These are phyloP conservation scores for Cytospora piceae DNA, from an alignment of 2,329 filamentous ascomycete species.

Conservation along the genomic window DNA sequence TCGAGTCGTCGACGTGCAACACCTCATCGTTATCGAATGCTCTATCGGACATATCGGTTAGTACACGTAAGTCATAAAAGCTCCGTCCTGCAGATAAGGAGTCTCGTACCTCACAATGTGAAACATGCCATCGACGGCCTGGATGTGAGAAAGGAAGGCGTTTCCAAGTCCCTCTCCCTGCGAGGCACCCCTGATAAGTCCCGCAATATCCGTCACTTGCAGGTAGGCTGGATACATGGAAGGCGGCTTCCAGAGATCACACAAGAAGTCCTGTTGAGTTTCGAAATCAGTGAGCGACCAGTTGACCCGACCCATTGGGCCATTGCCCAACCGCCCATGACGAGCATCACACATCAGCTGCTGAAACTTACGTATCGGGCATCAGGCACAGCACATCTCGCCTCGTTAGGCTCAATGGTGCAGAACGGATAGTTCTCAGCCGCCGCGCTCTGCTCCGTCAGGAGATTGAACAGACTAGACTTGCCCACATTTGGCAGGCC, in stretches of 20 bases:
- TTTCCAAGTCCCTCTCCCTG: conserved; percentile 50
- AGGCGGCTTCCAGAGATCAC: conserved; percentile 50
- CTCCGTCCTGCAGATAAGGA: background rate
- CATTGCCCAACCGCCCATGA: conserved; percentile 1
- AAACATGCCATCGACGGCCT: conserved; percentile 51
- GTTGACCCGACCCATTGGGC: background rate
- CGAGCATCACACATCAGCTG: background rate
- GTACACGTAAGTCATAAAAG: conserved; percentile 8
- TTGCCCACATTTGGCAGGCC: conserved; percentile 52
- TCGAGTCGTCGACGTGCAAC: conserved; percentile 51
- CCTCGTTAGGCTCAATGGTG: conserved; percentile 52
- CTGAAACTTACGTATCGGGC: conserved; percentile 45
- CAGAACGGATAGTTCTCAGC: conserved; percentile 52
- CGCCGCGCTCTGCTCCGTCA: conserved; percentile 50
- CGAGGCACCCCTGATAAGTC: conserved; percentile 49
- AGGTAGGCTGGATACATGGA: conserved; percentile 50
- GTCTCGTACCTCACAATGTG: conserved; percentile 46
- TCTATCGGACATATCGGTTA: conserved; percentile 35
- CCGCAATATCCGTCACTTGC: conserved; percentile 51
- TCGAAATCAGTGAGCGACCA: background rate
- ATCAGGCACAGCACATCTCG: conserved; percentile 50
- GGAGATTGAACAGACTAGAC: conserved; percentile 50
- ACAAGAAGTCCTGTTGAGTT: conserved; percentile 45
- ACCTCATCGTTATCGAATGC: conserved; percentile 52
- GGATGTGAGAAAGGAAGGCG: conserved; percentile 50